These are phyloP conservation scores for Xylaria sp. DNA, from an alignment of 2,329 filamentous ascomycete genomes.

Conservation along the genomic window DNA sequence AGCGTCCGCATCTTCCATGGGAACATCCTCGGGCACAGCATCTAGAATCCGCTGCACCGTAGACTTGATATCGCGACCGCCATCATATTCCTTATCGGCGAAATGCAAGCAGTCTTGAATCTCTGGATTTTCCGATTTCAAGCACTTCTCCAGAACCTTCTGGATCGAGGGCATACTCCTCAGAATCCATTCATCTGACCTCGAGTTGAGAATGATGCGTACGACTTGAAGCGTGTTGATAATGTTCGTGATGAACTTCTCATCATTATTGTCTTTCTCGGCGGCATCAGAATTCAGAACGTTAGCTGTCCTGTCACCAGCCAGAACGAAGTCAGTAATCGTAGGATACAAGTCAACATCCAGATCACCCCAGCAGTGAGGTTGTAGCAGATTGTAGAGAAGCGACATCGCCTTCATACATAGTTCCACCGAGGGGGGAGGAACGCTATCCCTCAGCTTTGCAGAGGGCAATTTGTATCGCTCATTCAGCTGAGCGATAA, in stretches of 20 bases:
- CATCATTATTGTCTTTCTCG: slow-evolving; percentile 69
- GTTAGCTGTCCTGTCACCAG: slow-evolving; percentile 67
- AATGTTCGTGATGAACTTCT: slow-evolving; percentile 79
- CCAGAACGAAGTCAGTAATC: slow-evolving; percentile 78
- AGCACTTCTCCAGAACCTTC: slow-evolving; percentile 81
- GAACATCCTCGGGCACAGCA: slow-evolving; percentile 73
- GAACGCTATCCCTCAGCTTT: slow-evolving; percentile 55
- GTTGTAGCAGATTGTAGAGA: slow-evolving; percentile 77
- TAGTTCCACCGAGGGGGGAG: slow-evolving; percentile 64
- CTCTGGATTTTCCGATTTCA: slow-evolving; percentile 84
- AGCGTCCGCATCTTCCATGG: slow-evolving; percentile 71
- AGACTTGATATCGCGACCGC: slow-evolving; percentile 65
- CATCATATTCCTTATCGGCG: slow-evolving; percentile 62
- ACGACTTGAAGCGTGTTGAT: slow-evolving; percentile 92
- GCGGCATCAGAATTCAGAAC: slow-evolving; percentile 54
- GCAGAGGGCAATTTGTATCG: slow-evolving; percentile 71
- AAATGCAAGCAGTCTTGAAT: slow-evolving; percentile 88
- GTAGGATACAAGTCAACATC: slow-evolving; percentile 89
- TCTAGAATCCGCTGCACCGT: slow-evolving; percentile 79
- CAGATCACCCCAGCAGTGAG: slow-evolving; percentile 84
- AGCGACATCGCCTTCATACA: slow-evolving; percentile 79
- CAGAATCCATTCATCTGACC: slow-evolving; percentile 85
- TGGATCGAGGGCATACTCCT: slow-evolving; percentile 72
- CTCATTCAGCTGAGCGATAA: slow-evolving; percentile 86
- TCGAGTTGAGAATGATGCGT: slow-evolving; percentile 80